Base-by-base conservation (phyloP, 2,329 filamentous ascomycete genomes). In the Teratosphaeria epicoccoides region DNA sequence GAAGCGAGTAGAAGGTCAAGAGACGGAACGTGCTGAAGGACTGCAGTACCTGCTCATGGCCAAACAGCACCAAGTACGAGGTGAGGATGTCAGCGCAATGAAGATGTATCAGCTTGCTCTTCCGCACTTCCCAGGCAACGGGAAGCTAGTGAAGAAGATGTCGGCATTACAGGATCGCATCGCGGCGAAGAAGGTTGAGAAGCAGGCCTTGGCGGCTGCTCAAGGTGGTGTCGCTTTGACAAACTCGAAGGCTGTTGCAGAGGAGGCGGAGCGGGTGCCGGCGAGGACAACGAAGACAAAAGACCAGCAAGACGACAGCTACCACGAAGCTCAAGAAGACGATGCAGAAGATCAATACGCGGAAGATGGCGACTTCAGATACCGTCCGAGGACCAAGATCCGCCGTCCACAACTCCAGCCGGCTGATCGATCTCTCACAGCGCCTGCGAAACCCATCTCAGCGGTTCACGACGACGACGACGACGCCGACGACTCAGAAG, bases 1-100 rank as follows among this genome's bases (percentile, higher is more conserved):
- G 69, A 81, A 84, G 58, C 85, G 87, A n/a, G 85, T 97, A 24
- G 86, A 91, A 52, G 74, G 77, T 12, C 71, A 74, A 52, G 73
- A 78, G 45, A 87, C 90, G 33, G 88, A 94, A 24, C 82, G 86
- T 49, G 84, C 87, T 0, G 88, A 95, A 56, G 93, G 91, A 0
- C 70, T 97, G 24, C 86, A 88, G 10, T 88, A 86, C 61, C 71
- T 97, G 28, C 76, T 96, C n/a, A 88, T 93, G 77, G 91, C 88
- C 1, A 87, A 93, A 58, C 89, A 96, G 66, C 87, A 94, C 63
- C 89, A 90, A 64, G 87, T 88, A 49, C 78, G 82, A 3, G 88
- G 88, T 1, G 87, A 96, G 59, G 83, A 94, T 49, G 74, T 73
- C 3, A 86, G 81, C 28, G 88, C 90, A 0, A 71, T 97, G 54